Base-by-base conservation (phyloP, 78 protist genomes). In the Bigelowiella natans region DNA sequence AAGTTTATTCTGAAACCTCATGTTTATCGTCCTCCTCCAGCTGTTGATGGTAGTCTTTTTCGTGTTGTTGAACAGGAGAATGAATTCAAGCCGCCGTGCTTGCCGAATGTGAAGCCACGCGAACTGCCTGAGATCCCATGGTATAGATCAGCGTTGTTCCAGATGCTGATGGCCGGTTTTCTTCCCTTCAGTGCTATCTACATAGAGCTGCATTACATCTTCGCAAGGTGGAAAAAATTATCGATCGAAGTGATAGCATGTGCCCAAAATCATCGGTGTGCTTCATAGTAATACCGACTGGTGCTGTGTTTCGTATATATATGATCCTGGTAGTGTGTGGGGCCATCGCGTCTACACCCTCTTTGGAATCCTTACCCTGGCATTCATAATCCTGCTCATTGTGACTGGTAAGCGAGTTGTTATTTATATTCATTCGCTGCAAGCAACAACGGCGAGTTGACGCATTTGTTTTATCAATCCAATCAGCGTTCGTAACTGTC, bases 141-240 rank as follows among this genome's bases (percentile, higher is more conserved):
- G 97, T 96, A 92, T 91, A 89, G 97, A 26, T 89, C 93, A 28
- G 28, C 73, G 1, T 89, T 93, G 37, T 39, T 38, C 38, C 98
- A 96, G 63, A 85, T 96, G 90, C 31, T 96, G 88, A 92, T 96
- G 90, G 98, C 98, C 0, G 92, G 92, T 40, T 86, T 87, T 85
- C 28, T 91, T 1, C 93, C 87, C 30, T 37, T 83, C 88, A 40
- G 93, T 38, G 98, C 99, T 82, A 97, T 97, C 89, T 97, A 96
- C 93, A 94, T 97, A 28, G 99, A 98, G 94, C 93, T 98, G 73
- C 96, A 95, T 92, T 97, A 97, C 94, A 91, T 98, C 39, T 97
- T 96, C 82, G 94, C 93, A 51, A 51, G 73, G 73, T 51, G 18
- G 7, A 51, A 51, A 18, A 51, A 7, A n/a, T n/a, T n/a, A n/a